Evolutionary conservation across 345 rosid genomes (phyloP).

Genomic region (Heritiera littoralis): DNA sequence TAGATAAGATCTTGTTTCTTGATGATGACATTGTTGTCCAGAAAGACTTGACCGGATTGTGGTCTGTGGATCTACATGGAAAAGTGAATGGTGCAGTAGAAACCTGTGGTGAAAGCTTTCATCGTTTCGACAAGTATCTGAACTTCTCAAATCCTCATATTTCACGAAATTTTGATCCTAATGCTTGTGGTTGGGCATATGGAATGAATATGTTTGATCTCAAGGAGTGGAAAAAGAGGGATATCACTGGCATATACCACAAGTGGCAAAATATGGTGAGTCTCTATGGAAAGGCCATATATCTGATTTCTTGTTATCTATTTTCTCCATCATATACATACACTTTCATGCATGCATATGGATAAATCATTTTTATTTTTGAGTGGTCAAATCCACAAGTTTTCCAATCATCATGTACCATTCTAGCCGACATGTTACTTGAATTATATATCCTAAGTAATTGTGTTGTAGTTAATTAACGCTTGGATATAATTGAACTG

Average conservation of each 20-base stretch:
- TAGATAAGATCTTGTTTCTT: slow-evolving; percentile 88
- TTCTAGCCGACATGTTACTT: background rate
- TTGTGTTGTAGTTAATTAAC: background rate
- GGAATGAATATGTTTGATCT: slow-evolving; percentile 98
- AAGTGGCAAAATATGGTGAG: slow-evolving; percentile 99
- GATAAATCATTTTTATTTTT: background rate
- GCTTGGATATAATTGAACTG: background rate
- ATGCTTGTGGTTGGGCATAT: slow-evolving; percentile 99
- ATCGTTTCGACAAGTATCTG: slow-evolving; percentile 92
- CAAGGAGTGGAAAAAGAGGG: slow-evolving; percentile 90
- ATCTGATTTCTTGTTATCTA: background rate
- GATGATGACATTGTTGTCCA: slow-evolving; percentile 99
- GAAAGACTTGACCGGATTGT: slow-evolving; percentile 85
- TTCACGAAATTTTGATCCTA: slow-evolving; percentile 82
- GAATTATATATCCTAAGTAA: background rate
- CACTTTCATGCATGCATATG: background rate
- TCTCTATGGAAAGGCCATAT: background rate
- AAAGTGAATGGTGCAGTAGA: slow-evolving; percentile 98
- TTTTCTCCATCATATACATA: background rate
- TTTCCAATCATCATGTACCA: background rate
- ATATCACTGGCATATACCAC: slow-evolving; percentile 96
- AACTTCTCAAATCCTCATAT: slow-evolving; percentile 94
- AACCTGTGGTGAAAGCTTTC: slow-evolving; percentile 99
- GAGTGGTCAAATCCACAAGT: too few species aligned
- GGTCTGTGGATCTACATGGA: slow-evolving; percentile 83